Conservation (phyloP, 2,329 filamentous ascomycete species). For the Phoma sp. region DNA sequence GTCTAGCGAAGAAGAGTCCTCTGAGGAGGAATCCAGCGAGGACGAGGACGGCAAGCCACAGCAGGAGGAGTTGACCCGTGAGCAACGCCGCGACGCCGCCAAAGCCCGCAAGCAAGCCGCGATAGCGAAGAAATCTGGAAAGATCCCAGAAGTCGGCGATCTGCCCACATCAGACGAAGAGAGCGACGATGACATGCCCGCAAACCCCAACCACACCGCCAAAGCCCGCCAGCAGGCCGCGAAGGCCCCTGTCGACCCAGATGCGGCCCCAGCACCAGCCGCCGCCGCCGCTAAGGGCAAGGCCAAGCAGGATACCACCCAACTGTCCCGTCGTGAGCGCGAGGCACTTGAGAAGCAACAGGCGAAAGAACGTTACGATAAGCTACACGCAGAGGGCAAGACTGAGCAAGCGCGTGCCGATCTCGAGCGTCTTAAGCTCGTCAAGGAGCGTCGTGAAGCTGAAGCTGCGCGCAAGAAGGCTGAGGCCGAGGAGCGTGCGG, state of each 20-base stretch:
- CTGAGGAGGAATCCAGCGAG: slow-evolving; percentile 54
- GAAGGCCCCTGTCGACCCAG: slow-evolving; percentile 52
- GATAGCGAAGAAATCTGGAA: slow-evolving; percentile 75
- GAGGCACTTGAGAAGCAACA: slow-evolving; percentile 87
- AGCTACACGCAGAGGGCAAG: slow-evolving; percentile 92
- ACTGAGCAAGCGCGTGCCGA: slow-evolving; percentile 94
- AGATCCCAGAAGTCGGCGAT: slow-evolving; percentile 81
- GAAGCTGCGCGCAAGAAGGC: slow-evolving; percentile 84
- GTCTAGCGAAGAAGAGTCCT: slow-evolving; percentile 50
- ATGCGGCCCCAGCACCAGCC: slow-evolving; percentile 56
- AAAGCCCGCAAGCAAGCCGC: slow-evolving; percentile 93
- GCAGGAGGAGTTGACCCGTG: slow-evolving; percentile 73
- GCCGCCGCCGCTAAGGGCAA: slow-evolving; percentile 62
- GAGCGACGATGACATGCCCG: slow-evolving; percentile 71
- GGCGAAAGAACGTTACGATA: slow-evolving; percentile 88
- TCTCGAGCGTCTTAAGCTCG: slow-evolving; percentile 79
- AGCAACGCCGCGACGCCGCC: slow-evolving; percentile 85
- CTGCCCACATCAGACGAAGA: slow-evolving; percentile 75
- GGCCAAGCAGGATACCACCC: slow-evolving; percentile 59
- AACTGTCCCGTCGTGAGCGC: slow-evolving; percentile 72
- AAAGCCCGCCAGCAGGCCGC: slow-evolving; percentile 73
- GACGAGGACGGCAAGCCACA: slow-evolving; percentile 53
- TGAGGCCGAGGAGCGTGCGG: slow-evolving; percentile 59
- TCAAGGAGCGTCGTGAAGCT: slow-evolving; percentile 84
- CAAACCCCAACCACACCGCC: slow-evolving; percentile 86